Evolutionary conservation across 768 basidiomycete species (phyloP).

Genomic region (Termitomyces sp.): DNA sequence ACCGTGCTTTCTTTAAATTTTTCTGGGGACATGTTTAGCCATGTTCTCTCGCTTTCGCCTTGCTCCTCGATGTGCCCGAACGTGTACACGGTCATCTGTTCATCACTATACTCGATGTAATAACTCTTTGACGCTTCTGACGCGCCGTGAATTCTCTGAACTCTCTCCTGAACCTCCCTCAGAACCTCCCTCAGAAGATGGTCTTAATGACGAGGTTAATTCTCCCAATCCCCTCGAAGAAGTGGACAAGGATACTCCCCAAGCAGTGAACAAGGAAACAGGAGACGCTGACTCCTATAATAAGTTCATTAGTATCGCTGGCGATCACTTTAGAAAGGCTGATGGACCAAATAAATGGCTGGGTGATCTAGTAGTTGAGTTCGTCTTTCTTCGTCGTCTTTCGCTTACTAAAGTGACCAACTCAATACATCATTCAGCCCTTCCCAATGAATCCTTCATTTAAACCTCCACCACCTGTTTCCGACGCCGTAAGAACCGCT

Average conservation of each 20-base stretch:
- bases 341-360: slow-evolving; percentile 56
- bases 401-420: slow-evolving; percentile 2
- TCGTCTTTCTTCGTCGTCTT: slow-evolving; percentile 16
- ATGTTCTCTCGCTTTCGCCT: slow-evolving; percentile 31
- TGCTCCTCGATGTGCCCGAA: slow-evolving; percentile 21
- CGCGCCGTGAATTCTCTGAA: slow-evolving; percentile 9
- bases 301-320: slow-evolving; percentile 38
- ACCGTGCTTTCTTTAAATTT: slow-evolving; percentile 26
- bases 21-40: slow-evolving; percentile 12
- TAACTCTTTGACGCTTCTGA: slow-evolving; percentile 14
- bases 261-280: no score
- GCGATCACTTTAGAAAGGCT: slow-evolving; percentile 35
- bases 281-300: slow-evolving; percentile 24
- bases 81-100: slow-evolving; percentile 21
- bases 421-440: slow-evolving; percentile 43
- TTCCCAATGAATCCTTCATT: slow-evolving; percentile 86
- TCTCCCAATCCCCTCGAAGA: slow-evolving; percentile 2
- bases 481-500: slow-evolving; percentile 47
- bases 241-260: no score
- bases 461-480: slow-evolving; percentile 71
- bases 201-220: slow-evolving; percentile 8
- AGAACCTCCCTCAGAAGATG: slow-evolving; percentile 21
- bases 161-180: slow-evolving; percentile 22
- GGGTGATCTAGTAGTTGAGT: slow-evolving; percentile 49
- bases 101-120: slow-evolving; percentile 18